phyloP scores from a whole-genome alignment of 106 monocot genomes.

The Dactylorhiza incarnata region DNA sequence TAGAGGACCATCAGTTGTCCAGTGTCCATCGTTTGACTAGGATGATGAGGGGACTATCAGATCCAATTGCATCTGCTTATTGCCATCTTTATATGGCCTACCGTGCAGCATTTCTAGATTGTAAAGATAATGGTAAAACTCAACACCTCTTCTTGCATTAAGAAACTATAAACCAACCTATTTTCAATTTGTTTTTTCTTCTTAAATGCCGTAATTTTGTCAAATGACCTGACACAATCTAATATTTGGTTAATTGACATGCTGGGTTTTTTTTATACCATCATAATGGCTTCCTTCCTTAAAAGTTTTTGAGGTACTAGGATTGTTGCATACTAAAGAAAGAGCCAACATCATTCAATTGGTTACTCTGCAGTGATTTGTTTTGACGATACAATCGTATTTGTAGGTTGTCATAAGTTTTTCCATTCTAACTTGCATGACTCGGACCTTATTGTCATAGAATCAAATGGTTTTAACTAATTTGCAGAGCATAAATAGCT shows the following conservation, averaged over 20 bases:
- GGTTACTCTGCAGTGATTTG: background rate
- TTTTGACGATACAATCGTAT: background rate
- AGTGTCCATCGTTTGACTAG: conserved; percentile 24
- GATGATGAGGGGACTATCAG: conserved; percentile 53
- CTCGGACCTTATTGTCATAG: background rate
- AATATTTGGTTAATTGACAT: background rate
- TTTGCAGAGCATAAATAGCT: no score
- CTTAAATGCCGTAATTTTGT: background rate
- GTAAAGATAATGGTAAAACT: conserved; percentile 20
- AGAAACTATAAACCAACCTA: background rate
- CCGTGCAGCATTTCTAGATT: conserved; percentile 17
- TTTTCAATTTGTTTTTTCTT: background rate
- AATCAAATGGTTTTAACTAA: no score
- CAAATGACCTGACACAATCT: background rate
- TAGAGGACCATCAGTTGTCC: conserved; percentile 16
- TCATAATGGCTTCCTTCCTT: background rate
- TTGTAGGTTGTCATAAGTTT: background rate
- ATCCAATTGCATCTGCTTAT: conserved; percentile 44
- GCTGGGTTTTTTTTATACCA: background rate
- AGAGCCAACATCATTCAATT: background rate
- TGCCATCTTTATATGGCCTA: conserved; percentile 43
- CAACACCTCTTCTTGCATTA: background rate
- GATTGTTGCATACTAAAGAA: background rate
- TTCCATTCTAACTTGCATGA: background rate
- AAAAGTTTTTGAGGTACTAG: background rate